These are phyloP conservation scores for Colletotrichum sp. DNA, from an alignment of 2,329 filamentous ascomycete species.

Conservation along the genomic window DNA sequence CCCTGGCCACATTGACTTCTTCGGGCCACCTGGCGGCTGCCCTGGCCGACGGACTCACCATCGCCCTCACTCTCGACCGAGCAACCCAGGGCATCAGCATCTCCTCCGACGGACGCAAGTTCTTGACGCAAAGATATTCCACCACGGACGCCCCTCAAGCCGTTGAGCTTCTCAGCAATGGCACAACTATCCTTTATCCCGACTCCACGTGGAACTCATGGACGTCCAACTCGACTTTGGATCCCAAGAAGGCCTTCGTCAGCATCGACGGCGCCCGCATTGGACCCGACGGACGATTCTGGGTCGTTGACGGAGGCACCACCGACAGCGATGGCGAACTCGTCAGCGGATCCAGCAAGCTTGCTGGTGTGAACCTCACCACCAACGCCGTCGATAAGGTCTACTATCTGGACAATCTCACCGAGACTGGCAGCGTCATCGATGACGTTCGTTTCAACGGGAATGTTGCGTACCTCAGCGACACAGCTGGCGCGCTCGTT, in stretches of 20 bases:
- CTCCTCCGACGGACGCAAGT: neutral
- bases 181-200: neutral
- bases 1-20: neutral
- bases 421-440: neutral
- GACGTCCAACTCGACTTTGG: neutral
- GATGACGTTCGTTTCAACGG: neutral
- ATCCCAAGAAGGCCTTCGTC: neutral
- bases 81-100: constrained; percentile 1
- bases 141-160: neutral
- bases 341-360: neutral
- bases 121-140: neutral
- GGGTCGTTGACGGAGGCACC: neutral
- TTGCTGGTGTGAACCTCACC: neutral
- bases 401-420: neutral
- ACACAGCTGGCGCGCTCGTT: neutral
- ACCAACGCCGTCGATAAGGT: neutral
- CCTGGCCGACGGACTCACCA: neutral
- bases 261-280: neutral
- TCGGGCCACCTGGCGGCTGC: neutral
- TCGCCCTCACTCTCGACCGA: neutral
- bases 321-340: neutral
- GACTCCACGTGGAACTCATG: neutral
- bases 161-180: neutral
- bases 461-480: neutral
- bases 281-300: neutral